Evolutionary conservation across 495 filamentous ascomycete species (phyloP), one percentile per base, ranked within the genome.

Genomic region (Thozetella sp.): DNA sequence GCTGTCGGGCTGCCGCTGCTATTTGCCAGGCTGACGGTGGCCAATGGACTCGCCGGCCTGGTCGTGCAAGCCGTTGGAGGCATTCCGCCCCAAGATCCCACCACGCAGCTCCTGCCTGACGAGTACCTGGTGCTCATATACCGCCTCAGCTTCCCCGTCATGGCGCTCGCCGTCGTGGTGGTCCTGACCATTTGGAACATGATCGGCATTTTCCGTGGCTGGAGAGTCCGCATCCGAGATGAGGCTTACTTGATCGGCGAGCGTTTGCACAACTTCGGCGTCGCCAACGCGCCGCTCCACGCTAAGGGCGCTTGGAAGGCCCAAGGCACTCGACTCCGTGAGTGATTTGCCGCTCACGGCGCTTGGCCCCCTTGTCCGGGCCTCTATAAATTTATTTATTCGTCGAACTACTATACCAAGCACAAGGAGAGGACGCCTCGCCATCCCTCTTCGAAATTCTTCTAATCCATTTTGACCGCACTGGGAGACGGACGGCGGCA

Each of bases 181-280:
- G 55, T 69, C 2, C 20, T 71, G n/a, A 64, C 67, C 25, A 52
- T 70, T 20, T 76, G 74, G 51, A 78, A 80, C 55, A 74, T 88
- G 43, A 73, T 93, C 40, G 84, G 83, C 45, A 76, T 89, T 27
- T 83, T 94, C 59, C 81, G 85, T 23, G 78, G 83, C 45, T 99
- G 95, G 95, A 86, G 90, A 68, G 82, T 86, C 66, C 86, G 86
- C 63, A 93, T 99, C 52, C 77, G 89, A 27, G 95, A 99, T 68
- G 95, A 99, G 73, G 94, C 96, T 9, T 99, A 98, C 67, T 76
- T 98, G 62, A 95, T 97, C 67, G 95, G 95, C 1, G 93, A 98
- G 76, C 78, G 93, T 27, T 75, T 99, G 61, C 94, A 97, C 69
- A 97, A 97, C 69, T 95, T 95, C 74, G 90, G 91, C 1, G 92